A percentile compares a stretch with the other conserved stretches of the same genome.
Evolutionary conservation across 305 asterid genomes (phyloP).

Genomic region (Euphrasia arctica): DNA sequence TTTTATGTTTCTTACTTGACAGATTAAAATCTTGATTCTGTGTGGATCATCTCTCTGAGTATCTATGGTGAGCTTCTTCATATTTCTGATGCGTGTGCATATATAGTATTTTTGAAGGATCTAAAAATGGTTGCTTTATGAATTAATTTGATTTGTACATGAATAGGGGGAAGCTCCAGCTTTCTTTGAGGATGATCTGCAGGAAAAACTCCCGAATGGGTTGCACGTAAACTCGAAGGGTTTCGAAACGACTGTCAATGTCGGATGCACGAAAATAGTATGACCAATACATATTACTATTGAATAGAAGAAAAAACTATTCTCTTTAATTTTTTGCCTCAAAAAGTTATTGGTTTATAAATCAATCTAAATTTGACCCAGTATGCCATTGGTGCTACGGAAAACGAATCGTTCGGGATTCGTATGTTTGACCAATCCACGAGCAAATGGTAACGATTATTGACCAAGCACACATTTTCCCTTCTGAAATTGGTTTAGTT

Average conservation of each 20-base stretch:
- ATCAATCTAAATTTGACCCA: constrained; percentile 33
- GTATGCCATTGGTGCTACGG: constrained; percentile 52
- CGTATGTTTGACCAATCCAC: constrained; percentile 42
- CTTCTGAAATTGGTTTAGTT: constrained; percentile 4
- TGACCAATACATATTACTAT: constrained; percentile 22
- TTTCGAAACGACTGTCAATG: constrained; percentile 31
- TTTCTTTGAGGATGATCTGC: constrained; percentile 46
- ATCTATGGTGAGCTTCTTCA: constrained; percentile 54
- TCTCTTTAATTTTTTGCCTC: constrained; percentile 23
- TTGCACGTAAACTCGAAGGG: constrained; percentile 38
- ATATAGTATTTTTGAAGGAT: neutral
- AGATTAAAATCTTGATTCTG: constrained; percentile 38
- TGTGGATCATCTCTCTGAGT: constrained; percentile 30
- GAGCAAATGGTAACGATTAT: constrained; percentile 43
- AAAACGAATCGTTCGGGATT: constrained; percentile 39
- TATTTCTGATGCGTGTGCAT: constrained; percentile 20
- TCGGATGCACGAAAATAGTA: constrained; percentile 50
- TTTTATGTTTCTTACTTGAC: constrained; percentile 30
- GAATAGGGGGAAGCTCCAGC: constrained; percentile 73
- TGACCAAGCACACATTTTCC: neutral
- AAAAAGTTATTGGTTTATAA: constrained; percentile 24
- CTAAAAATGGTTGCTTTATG: constrained; percentile 19
- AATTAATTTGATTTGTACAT: neutral
- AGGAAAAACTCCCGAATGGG: constrained; percentile 31
- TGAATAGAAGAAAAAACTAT: constrained; percentile 20